Conservation (phyloP, 768 basidiomycete genomes). For the Collybia mongolica region DNA sequence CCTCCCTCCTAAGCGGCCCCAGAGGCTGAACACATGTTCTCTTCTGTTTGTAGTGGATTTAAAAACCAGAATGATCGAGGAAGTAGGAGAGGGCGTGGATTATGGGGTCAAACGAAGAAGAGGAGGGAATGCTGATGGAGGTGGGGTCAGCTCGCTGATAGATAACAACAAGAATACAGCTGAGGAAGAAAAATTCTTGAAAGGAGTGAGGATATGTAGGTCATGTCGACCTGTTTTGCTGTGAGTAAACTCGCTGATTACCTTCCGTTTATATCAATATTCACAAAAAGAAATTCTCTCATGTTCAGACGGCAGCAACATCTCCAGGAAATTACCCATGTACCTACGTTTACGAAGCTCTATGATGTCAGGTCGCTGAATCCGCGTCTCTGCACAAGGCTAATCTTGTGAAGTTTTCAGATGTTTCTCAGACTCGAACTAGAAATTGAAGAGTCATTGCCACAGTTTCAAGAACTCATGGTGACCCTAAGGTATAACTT, state of each 20-base stretch:
- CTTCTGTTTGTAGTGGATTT: constrained; percentile 84
- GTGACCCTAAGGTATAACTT: constrained; percentile 59
- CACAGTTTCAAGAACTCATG: constrained; percentile 86
- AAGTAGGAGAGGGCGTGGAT: constrained; percentile 81
- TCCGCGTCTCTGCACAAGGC: background rate
- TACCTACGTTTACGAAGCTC: constrained; percentile 64
- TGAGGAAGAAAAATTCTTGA: constrained; percentile 82
- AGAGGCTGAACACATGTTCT: constrained; percentile 70
- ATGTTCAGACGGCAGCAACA: constrained; percentile 73
- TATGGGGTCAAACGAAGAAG: constrained; percentile 69
- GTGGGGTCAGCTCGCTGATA: constrained; percentile 12
- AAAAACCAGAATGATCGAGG: constrained; percentile 73
- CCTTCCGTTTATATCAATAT: constrained; percentile 2
- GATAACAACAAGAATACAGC: constrained; percentile 38
- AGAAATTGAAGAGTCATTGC: constrained; percentile 87
- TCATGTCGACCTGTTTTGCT: constrained; percentile 77
- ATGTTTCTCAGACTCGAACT: constrained; percentile 74
- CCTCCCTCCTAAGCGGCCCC: constrained; percentile 71
- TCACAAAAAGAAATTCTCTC: background rate
- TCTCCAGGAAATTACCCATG: constrained; percentile 54
- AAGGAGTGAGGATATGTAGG: constrained; percentile 85
- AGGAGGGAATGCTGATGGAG: constrained; percentile 23
- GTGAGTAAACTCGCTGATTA: constrained; percentile 42
- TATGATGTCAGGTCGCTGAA: constrained; percentile 53
- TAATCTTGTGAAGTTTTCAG: constrained; percentile 28